Base-by-base conservation (phyloP, 805 yeast species). In the Pichia insulana region DNA sequence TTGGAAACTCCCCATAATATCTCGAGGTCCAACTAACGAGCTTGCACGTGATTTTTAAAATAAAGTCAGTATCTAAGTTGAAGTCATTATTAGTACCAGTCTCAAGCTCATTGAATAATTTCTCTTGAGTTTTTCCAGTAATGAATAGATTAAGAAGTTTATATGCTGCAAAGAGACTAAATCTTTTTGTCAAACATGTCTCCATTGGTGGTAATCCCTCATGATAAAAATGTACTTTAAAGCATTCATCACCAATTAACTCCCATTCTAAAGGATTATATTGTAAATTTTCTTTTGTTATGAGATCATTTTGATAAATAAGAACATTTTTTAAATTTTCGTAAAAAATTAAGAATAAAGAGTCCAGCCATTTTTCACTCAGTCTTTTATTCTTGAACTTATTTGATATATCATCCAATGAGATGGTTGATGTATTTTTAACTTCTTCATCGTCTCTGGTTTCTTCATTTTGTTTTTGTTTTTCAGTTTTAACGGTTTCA, bases 281-380 rank as follows among this genome's bases (percentile, higher is more conserved):
- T 42, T 65, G 68, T 7, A 50, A 37, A 26, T 50, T 57, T 34
- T 54, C 57, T 7, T 46, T 52, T 37, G 43, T 47, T 3, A 44
- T 36, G 3, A 44, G 26, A 36, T 62, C 67, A 41, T 56, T 59
- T 31, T 59, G 62, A 61, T 63, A 62, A 68, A 87, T 74, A 2
- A 96, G 82, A 54, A 85, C 89, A 3, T 86, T 78, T 55, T 82
- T 73, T 52, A 84, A 69, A 56, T 84, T 90, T 50, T 80, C 85
- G 52, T 80, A 80, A 36, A 80, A 64, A 8, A 79, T 61, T 73
- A 80, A 70, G 56, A 80, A 80, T 44, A 80, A 61, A 48, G 78
- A 78, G 58, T 80, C 87, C 48, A 80, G 64, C 87, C 87, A 80
- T 51, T 85, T 69, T 57, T 80, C 87, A 63, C 85, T 79, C 41